These are phyloP conservation scores for Purshia tridentata DNA, from an alignment of 306 rosid genomes.

Conservation along the genomic window DNA sequence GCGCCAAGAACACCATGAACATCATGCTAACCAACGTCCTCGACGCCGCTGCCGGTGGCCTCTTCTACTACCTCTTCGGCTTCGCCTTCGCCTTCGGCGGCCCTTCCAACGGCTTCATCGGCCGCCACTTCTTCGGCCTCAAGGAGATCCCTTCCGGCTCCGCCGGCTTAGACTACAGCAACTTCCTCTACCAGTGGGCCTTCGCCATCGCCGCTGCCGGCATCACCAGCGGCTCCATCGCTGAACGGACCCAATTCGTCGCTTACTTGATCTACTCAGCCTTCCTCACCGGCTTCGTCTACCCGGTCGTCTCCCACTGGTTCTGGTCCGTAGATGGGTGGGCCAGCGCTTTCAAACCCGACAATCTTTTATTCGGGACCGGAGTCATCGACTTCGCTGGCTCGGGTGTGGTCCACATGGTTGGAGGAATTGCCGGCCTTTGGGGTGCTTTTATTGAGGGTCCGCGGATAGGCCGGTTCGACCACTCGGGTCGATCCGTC, in stretches of 20 bases:
- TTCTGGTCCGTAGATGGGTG: constrained; percentile 85
- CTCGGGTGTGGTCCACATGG: constrained; percentile 90
- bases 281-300: constrained; percentile 84
- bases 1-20: constrained; percentile 99
- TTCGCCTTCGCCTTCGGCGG: constrained; percentile 81
- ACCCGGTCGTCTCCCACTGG: constrained; percentile 92
- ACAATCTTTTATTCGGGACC: constrained; percentile 41
- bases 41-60: constrained; percentile 84
- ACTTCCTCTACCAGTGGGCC: constrained; percentile 93
- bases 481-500: constrained; percentile 48
- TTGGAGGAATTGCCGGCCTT: constrained; percentile 81
- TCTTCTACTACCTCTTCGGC: constrained; percentile 93
- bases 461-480: constrained; percentile 81
- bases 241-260: constrained; percentile 86
- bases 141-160: constrained; percentile 24
- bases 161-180: constrained; percentile 42
- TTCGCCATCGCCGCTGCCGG: constrained; percentile 98
- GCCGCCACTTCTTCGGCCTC: constrained; percentile 73
- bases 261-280: constrained; percentile 80
- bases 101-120: constrained; percentile 85
- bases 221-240: constrained; percentile 85
- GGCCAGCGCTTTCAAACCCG: constrained; percentile 48
- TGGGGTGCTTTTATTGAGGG: constrained; percentile 92
- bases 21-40: constrained; percentile 97
- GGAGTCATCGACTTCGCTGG: constrained; percentile 94